These are phyloP conservation scores for Sarcodon sp. DNA, from an alignment of 768 basidiomycete species.

Conservation along the genomic window DNA sequence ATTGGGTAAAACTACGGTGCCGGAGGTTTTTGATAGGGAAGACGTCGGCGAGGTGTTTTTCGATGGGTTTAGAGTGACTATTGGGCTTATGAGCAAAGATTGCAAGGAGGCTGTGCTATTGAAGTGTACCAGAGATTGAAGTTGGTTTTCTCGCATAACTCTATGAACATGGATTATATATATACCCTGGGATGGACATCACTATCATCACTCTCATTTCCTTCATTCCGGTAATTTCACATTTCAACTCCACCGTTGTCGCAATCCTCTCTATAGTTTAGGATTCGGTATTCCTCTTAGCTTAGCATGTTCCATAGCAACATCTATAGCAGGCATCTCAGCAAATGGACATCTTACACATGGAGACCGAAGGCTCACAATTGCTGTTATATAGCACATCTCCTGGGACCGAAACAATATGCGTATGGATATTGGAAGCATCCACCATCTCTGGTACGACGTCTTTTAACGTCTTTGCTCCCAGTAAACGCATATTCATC, in stretches of 20 bases:
- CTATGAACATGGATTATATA: too few relatives aligned
- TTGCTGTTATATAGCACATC: conserved; percentile 71
- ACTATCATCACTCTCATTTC: too few relatives aligned
- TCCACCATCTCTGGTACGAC: conserved; percentile 88
- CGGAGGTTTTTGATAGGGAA: not conserved
- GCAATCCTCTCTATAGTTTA: too few relatives aligned
- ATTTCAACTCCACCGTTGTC: too few relatives aligned
- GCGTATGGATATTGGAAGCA: conserved; percentile 50
- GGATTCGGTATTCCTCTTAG: not conserved
- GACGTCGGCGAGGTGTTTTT: not conserved
- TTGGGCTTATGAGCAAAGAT: not conserved
- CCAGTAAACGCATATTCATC: conserved; percentile 93
- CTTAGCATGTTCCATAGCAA: not conserved
- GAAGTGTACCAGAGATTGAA: not conserved
- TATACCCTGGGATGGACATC: too few relatives aligned
- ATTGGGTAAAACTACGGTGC: not conserved
- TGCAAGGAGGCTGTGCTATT: not conserved
- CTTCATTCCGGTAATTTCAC: too few relatives aligned
- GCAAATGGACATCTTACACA: not conserved
- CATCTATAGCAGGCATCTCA: conserved; percentile 7
- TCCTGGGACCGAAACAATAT: conserved; percentile 53
- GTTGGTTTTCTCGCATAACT: not conserved
- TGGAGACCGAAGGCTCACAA: conserved; percentile 40
- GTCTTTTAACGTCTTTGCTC: conserved; percentile 69
- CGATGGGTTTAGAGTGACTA: not conserved